These are phyloP conservation scores for Pythium rhizo-oryzae DNA, from an alignment of 352 stramenopile genomes.

Conservation along the genomic window DNA sequence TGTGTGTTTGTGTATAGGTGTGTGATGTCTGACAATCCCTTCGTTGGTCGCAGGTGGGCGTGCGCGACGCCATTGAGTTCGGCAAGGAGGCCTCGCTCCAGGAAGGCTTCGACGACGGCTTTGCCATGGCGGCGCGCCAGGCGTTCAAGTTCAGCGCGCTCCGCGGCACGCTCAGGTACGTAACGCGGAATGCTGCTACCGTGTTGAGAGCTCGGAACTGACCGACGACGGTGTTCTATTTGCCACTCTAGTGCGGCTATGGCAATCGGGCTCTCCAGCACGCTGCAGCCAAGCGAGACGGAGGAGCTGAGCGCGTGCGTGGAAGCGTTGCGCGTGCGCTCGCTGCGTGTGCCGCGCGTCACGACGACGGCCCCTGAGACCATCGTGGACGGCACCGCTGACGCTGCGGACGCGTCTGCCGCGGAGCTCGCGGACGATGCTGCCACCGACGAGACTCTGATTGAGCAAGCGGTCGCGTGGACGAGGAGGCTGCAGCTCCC, in stretches of 20 bases:
- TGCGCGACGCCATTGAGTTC: slow-evolving; percentile 68
- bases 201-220: no score
- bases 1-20: no score
- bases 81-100: slow-evolving; percentile 77
- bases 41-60: slow-evolving; percentile 42
- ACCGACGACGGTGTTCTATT: neutral
- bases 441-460: slow-evolving; percentile 6
- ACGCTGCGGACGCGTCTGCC: no score
- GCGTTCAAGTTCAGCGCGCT: slow-evolving; percentile 52
- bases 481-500: slow-evolving; percentile 27
- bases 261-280: slow-evolving; percentile 31
- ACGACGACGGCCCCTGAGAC: slow-evolving; percentile 13
- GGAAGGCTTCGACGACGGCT: slow-evolving; percentile 69
- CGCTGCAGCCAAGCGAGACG: neutral
- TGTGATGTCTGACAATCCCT: no score
- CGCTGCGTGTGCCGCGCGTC: slow-evolving; percentile 14
- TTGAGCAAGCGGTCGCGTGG: slow-evolving; percentile 22
- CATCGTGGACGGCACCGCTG: slow-evolving; percentile 13
- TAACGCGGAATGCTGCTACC: no score
- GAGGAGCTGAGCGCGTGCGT: slow-evolving; percentile 1
- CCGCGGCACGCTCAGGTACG: slow-evolving; percentile 53
- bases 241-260: slow-evolving; percentile 23
- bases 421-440: neutral
- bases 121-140: slow-evolving; percentile 34
- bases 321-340: slow-evolving; percentile 19